phyloP scores from a whole-genome alignment of 345 rosid species.

The Anacardium occidentale region DNA sequence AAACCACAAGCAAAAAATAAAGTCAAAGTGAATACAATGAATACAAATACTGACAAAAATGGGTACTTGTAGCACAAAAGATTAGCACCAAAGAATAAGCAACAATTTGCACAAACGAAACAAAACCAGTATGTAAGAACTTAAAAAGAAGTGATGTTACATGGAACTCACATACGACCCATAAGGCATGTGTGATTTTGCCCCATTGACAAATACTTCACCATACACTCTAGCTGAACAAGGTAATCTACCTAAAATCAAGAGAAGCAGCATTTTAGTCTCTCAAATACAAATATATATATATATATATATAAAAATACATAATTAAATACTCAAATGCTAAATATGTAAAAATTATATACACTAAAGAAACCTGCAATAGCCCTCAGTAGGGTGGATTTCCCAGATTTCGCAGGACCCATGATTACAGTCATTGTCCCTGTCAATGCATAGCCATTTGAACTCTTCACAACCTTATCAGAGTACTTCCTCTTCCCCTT shows the following conservation, averaged over 20 bases:
- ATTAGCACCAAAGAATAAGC: not conserved
- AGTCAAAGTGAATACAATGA: too few species aligned
- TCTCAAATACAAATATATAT: not conserved
- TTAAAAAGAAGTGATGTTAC: not conserved
- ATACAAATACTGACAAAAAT: not conserved
- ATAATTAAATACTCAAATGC: not conserved
- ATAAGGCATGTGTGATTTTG: constrained; percentile 64
- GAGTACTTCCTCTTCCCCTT: constrained; percentile 87
- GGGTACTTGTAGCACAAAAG: not conserved
- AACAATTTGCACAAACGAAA: not conserved
- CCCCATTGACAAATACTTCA: constrained; percentile 83
- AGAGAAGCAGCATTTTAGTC: constrained; percentile 25
- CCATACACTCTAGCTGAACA: constrained; percentile 74
- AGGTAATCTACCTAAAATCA: constrained; percentile 72
- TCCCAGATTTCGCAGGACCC: constrained; percentile 99
- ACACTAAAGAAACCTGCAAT: constrained; percentile 65
- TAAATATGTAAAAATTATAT: constrained; percentile 5
- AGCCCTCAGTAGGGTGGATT: constrained; percentile 86
- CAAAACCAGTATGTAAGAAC: not conserved
- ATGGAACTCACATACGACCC: constrained; percentile 83
- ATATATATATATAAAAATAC: not conserved
- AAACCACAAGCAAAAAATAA: too few species aligned
- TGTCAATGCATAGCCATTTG: constrained; percentile 91
- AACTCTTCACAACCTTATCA: constrained; percentile 87
- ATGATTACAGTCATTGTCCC: constrained; percentile 97